Evolutionary conservation across 345 rosid species (phyloP).

Genomic region (Rubroshorea leprosula): DNA sequence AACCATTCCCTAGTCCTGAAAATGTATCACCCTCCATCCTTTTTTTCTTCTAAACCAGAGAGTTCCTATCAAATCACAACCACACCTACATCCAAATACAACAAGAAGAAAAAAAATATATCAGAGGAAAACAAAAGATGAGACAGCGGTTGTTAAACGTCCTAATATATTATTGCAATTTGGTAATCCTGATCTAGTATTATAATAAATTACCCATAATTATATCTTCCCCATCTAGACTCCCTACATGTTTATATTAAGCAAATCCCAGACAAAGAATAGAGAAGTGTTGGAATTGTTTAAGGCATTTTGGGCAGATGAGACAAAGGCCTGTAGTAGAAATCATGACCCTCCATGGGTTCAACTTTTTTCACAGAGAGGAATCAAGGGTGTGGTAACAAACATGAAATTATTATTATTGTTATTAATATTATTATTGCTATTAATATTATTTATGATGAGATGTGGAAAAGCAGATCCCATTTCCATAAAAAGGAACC

Average conservation of each 20-base stretch:
- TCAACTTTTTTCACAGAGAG: constrained; percentile 16
- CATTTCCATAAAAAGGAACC: constrained; percentile 52
- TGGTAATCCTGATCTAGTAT: background rate
- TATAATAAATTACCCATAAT: constrained; percentile 13
- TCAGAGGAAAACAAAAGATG: constrained; percentile 14
- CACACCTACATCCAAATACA: constrained; percentile 18
- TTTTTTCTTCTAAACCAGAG: background rate
- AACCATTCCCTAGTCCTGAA: constrained; percentile 43
- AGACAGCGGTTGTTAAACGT: constrained; percentile 11
- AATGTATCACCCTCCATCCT: constrained; percentile 66
- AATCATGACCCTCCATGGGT: constrained; percentile 37
- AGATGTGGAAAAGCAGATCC: constrained; percentile 50
- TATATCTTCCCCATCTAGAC: constrained; percentile 8
- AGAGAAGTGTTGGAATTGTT: constrained; percentile 23
- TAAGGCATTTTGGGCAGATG: constrained; percentile 27
- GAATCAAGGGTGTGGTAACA: too few species aligned
- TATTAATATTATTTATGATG: constrained; percentile 31
- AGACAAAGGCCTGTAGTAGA: constrained; percentile 32
- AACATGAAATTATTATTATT: constrained; percentile 9
- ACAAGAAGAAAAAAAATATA: background rate
- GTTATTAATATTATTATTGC: constrained; percentile 8
- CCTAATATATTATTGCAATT: background rate
- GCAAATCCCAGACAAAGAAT: constrained; percentile 12
- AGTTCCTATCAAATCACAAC: constrained; percentile 25
- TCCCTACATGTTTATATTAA: background rate